phyloP scores from a whole-genome alignment of 176 grass and related monocot genomes.

The Paspalum notatum region DNA sequence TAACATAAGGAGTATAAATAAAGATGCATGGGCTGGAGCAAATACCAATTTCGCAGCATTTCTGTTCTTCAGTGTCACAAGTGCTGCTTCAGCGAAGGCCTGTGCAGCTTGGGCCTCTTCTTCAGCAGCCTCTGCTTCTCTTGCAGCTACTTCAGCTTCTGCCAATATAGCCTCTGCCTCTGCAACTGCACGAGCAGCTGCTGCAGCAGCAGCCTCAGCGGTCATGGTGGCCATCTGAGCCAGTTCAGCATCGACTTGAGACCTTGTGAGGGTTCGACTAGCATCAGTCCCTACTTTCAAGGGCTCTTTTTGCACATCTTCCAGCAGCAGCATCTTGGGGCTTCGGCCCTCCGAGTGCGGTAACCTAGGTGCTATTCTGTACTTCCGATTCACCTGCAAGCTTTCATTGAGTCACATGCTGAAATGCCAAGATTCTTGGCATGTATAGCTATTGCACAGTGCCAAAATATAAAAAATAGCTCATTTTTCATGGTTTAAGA shows the following conservation, averaged over 20 bases:
- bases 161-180: conserved; percentile 91
- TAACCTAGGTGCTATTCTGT: conserved; percentile 71
- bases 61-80: conserved; percentile 60
- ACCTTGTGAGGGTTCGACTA: conserved; percentile 57
- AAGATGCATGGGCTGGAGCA: neutral
- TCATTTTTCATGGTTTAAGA: no score
- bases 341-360: conserved; percentile 56
- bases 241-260: conserved; percentile 77
- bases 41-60: conserved; percentile 67
- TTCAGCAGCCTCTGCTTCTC: conserved; percentile 84
- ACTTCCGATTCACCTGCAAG: conserved; percentile 88
- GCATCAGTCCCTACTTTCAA: conserved; percentile 52
- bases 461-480: no score
- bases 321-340: conserved; percentile 63
- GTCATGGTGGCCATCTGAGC: conserved; percentile 75
- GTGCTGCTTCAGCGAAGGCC: conserved; percentile 78
- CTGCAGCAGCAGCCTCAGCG: conserved; percentile 60
- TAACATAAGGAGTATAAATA: neutral
- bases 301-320: conserved; percentile 60
- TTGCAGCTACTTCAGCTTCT: conserved; percentile 76
- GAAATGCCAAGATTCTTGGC: conserved; percentile 14
- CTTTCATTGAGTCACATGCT: conserved; percentile 11
- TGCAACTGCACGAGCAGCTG: conserved; percentile 71
- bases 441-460: no score
- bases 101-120: conserved; percentile 77